These are phyloP conservation scores for Alnus glutinosa DNA, from an alignment of 306 rosid genomes.

Conservation along the genomic window DNA sequence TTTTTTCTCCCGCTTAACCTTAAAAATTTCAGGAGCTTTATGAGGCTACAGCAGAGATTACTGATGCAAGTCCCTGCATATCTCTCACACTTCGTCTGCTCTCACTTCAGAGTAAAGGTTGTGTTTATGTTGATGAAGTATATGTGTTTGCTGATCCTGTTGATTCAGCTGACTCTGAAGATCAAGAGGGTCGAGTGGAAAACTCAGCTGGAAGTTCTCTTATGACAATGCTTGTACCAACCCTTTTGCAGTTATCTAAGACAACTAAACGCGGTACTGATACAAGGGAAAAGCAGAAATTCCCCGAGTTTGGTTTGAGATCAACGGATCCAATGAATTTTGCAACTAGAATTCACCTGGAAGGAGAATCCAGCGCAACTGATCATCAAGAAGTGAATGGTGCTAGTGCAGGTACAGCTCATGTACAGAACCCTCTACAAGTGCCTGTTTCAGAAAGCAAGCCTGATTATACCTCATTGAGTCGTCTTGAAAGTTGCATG, in stretches of 20 bases:
- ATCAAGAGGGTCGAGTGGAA: constrained; percentile 36
- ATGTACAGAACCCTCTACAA: constrained; percentile 27
- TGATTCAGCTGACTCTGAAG: constrained; percentile 51
- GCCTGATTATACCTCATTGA: constrained; percentile 26
- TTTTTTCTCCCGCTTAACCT: not conserved
- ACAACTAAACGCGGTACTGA: constrained; percentile 47
- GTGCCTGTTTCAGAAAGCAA: constrained; percentile 40
- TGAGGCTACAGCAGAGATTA: constrained; percentile 91
- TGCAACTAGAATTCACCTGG: constrained; percentile 38
- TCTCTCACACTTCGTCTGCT: constrained; percentile 80
- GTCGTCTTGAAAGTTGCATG: constrained; percentile 49
- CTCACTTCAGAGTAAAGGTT: constrained; percentile 71
- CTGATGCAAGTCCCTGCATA: constrained; percentile 69
- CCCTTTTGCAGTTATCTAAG: constrained; percentile 74
- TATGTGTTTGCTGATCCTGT: constrained; percentile 81
- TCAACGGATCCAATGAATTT: constrained; percentile 30
- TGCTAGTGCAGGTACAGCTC: constrained; percentile 36
- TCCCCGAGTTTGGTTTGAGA: constrained; percentile 29
- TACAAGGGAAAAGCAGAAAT: constrained; percentile 36
- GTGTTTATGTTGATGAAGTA: constrained; percentile 69
- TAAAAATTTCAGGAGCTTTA: constrained; percentile 55
- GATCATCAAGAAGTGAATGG: constrained; percentile 35
- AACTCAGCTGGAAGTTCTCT: constrained; percentile 62
- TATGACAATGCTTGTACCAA: constrained; percentile 81
- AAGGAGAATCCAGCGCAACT: constrained; percentile 35